Evolutionary conservation across 805 yeast species (phyloP).

Genomic region (Scheffersomyces ergatensis): DNA sequence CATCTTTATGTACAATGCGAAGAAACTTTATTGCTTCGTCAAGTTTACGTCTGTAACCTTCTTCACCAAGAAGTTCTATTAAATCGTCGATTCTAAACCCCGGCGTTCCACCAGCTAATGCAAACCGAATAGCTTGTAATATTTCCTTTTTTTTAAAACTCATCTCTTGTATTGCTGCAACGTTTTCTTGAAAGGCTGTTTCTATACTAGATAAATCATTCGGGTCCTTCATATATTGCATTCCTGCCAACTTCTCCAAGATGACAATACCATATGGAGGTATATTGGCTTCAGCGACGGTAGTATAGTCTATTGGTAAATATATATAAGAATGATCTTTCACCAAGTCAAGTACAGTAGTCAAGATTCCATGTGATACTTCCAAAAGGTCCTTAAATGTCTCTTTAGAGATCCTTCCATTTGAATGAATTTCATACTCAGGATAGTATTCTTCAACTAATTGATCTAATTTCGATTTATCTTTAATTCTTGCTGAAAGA

Average conservation of each 20-base stretch:
- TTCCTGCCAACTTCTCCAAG: not conserved
- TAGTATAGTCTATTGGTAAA: slow-evolving; percentile 28
- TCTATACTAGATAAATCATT: slow-evolving; percentile 3
- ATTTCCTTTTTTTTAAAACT: slow-evolving; percentile 47
- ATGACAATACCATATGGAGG: slow-evolving; percentile 1
- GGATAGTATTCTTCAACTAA: slow-evolving; percentile 32
- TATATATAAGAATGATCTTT: slow-evolving; percentile 50
- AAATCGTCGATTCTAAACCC: slow-evolving; percentile 67
- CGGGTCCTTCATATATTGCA: not conserved
- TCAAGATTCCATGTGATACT: slow-evolving; percentile 47
- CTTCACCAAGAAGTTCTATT: slow-evolving; percentile 51
- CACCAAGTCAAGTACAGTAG: slow-evolving; percentile 52
- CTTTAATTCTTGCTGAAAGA: slow-evolving; percentile 33
- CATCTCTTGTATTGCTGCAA: too few relatives aligned
- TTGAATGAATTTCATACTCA: slow-evolving; percentile 10
- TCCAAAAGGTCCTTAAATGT: slow-evolving; percentile 37
- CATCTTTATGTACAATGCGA: slow-evolving; percentile 1
- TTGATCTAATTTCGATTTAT: slow-evolving; percentile 30
- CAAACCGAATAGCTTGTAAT: slow-evolving; percentile 61
- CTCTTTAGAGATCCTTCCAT: slow-evolving; percentile 11
- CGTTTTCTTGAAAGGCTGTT: too few relatives aligned
- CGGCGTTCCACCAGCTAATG: slow-evolving; percentile 65
- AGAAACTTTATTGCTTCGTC: slow-evolving; percentile 9
- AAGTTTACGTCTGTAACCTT: slow-evolving; percentile 28
- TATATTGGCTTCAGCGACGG: not conserved